These are phyloP conservation scores for Dryas integrifolia DNA, from an alignment of 331 rosid species.

Conservation along the genomic window DNA sequence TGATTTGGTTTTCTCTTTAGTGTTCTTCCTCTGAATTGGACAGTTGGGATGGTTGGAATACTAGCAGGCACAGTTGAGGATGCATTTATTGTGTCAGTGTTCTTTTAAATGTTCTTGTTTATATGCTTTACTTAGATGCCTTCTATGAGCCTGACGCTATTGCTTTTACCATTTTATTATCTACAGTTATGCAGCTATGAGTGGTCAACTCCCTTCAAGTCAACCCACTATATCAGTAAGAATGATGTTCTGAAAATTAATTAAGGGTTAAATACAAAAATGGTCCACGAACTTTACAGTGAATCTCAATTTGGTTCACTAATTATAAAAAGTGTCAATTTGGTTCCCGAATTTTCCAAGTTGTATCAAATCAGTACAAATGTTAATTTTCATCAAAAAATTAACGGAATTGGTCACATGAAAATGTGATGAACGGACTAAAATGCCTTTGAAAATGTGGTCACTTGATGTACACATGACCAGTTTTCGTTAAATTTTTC, in stretches of 20 bases:
- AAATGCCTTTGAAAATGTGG: no score
- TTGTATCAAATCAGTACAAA: no score
- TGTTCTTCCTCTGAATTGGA: conserved; percentile 89
- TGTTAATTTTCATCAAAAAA: no score
- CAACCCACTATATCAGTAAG: conserved; percentile 43
- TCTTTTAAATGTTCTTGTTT: conserved; percentile 22
- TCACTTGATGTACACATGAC: no score
- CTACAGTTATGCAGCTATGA: conserved; percentile 78
- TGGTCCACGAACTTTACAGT: no score
- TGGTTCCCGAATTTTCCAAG: no score
- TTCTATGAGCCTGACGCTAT: conserved; percentile 4
- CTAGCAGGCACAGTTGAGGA: conserved; percentile 78
- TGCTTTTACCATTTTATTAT: conserved; percentile 16
- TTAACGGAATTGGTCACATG: no score
- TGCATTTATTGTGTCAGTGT: conserved; percentile 68
- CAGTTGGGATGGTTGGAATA: conserved; percentile 89
- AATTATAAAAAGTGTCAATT: no score
- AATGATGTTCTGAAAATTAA: background rate
- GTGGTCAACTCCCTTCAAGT: conserved; percentile 45
- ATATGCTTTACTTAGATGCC: background rate
- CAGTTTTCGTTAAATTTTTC: no score
- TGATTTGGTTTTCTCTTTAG: conserved; percentile 41
- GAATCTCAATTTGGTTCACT: no score
- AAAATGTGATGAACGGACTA: no score
- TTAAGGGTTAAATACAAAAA: background rate